A percentile compares a stretch with the other conserved stretches of the same genome.
Evolutionary conservation across 2,329 filamentous ascomycete genomes (phyloP).

Genomic region (Phyllosticta paracitricarpa): DNA sequence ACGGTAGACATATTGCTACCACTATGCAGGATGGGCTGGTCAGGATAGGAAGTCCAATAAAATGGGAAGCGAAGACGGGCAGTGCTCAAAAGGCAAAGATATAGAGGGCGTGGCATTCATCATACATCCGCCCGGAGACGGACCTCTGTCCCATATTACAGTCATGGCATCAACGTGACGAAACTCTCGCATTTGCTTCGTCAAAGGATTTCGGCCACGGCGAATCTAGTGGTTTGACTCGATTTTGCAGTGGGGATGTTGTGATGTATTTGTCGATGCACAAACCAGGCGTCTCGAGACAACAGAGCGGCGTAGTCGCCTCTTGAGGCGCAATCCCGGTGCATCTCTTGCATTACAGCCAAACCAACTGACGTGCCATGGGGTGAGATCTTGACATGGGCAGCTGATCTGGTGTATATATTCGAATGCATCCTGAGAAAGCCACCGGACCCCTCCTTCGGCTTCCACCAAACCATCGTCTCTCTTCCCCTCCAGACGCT

Average conservation of each 20-base stretch:
- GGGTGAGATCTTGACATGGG: not conserved
- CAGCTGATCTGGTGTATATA: not conserved
- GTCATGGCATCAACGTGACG: not conserved
- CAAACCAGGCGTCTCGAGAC: not conserved
- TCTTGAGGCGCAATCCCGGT: not conserved
- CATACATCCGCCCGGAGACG: not conserved
- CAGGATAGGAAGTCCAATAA: slow-evolving; percentile 13
- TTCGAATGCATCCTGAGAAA: not conserved
- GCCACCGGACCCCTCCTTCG: not conserved
- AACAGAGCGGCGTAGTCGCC: not conserved
- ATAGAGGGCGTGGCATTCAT: not conserved
- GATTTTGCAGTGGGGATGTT: not conserved
- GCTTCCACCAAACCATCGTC: not conserved
- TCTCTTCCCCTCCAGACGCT: not conserved
- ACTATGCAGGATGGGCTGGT: slow-evolving; percentile 25
- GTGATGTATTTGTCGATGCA: not conserved
- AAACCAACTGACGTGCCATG: not conserved
- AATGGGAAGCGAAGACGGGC: not conserved
- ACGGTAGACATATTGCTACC: slow-evolving; percentile 22
- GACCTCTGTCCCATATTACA: not conserved
- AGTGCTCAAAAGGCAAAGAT: not conserved
- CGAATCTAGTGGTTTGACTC: not conserved
- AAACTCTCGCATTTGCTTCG: not conserved
- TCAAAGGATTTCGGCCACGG: not conserved
- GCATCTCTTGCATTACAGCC: not conserved